Evolutionary conservation across 495 filamentous ascomycete genomes (phyloP).

Genomic region (Annulohypoxylon moriforme): DNA sequence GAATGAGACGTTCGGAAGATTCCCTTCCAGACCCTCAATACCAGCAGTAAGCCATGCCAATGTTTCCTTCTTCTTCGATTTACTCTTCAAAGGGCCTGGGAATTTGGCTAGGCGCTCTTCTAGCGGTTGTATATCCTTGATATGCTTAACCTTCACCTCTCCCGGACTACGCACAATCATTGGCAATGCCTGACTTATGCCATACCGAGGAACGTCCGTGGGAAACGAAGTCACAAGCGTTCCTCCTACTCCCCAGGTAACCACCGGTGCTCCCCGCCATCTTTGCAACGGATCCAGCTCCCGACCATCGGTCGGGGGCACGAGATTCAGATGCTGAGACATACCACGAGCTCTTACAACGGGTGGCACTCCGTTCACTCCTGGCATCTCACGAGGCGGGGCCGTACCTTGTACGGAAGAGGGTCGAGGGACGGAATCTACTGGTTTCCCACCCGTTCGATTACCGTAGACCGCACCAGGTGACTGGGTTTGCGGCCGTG

Average conservation of each 20-base stretch:
- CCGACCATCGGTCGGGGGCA: slow-evolving; percentile 80
- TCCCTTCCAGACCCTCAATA: slow-evolving; percentile 76
- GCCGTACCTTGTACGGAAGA: slow-evolving; percentile 72
- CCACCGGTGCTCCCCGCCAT: slow-evolving; percentile 89
- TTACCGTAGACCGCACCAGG: slow-evolving; percentile 71
- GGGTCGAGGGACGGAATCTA: slow-evolving; percentile 71
- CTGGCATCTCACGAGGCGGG: slow-evolving; percentile 58
- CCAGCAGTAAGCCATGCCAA: slow-evolving; percentile 81
- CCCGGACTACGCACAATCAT: slow-evolving; percentile 87
- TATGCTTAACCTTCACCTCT: slow-evolving; percentile 77
- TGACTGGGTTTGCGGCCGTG: slow-evolving; percentile 87
- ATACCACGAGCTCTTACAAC: slow-evolving; percentile 50
- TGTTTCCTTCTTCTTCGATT: slow-evolving; percentile 95
- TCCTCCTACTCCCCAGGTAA: slow-evolving; percentile 90
- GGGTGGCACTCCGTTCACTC: slow-evolving; percentile 35
- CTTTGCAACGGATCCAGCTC: slow-evolving; percentile 81
- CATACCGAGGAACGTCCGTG: slow-evolving; percentile 86
- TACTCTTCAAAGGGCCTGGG: slow-evolving; percentile 87
- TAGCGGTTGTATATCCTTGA: slow-evolving; percentile 75
- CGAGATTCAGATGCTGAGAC: slow-evolving; percentile 57
- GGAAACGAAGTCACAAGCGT: slow-evolving; percentile 86
- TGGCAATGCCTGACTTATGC: slow-evolving; percentile 73
- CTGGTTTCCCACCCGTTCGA: slow-evolving; percentile 54
- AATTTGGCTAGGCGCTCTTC: slow-evolving; percentile 80
- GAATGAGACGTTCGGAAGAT: slow-evolving; percentile 61